phyloP scores from a whole-genome alignment of 129 eudicot species.

The Gnaphalium uliginosum region DNA sequence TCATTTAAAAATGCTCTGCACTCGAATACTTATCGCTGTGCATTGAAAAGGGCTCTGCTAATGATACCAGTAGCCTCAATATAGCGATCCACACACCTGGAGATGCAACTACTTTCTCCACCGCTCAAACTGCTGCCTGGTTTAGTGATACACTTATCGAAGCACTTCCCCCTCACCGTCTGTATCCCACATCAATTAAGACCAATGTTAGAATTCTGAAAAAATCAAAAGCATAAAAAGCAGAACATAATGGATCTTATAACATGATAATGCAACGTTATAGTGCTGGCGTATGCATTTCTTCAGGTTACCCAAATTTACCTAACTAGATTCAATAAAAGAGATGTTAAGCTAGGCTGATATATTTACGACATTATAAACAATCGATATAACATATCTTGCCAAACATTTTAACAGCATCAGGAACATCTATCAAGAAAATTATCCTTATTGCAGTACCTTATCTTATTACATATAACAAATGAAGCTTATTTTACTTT shows the following conservation, averaged over 20 bases:
- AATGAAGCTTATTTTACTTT: too few relatives aligned
- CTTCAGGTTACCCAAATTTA: neutral
- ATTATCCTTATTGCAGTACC: too few relatives aligned
- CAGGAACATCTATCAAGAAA: too few relatives aligned
- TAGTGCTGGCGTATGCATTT: neutral
- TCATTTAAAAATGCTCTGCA: conserved; percentile 9
- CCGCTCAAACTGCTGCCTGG: conserved; percentile 91
- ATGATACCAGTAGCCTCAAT: conserved; percentile 72
- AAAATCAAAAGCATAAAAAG: neutral
- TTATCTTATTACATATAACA: too few relatives aligned
- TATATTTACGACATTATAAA: neutral
- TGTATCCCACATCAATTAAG: conserved; percentile 26
- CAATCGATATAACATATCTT: neutral
- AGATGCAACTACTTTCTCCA: conserved; percentile 83
- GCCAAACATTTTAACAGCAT: neutral
- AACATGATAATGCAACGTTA: neutral
- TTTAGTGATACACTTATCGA: conserved; percentile 91
- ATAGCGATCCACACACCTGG: conserved; percentile 78
- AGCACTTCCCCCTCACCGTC: conserved; percentile 96
- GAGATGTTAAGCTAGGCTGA: neutral
- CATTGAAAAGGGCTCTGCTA: conserved; percentile 55
- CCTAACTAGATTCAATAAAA: neutral
- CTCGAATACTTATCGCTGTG: conserved; percentile 24
- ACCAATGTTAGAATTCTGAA: neutral
- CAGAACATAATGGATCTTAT: neutral